Evolutionary conservation across 192 early-diverging fungal genomes (phyloP), one percentile per base, ranked within the genome.

Genomic region (Entrophospora sp.): DNA sequence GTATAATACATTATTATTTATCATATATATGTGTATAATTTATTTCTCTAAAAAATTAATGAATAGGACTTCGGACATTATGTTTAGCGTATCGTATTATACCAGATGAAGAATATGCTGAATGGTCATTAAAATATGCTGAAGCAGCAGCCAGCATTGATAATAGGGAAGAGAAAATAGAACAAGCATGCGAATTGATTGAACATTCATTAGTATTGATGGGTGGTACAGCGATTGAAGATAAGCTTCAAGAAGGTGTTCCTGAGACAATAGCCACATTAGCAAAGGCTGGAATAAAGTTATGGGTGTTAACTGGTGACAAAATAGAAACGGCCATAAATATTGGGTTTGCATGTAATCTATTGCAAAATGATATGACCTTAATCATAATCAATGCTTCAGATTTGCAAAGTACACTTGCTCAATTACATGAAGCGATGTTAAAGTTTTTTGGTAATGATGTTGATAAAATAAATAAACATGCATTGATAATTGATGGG

Each of bases 171-270:
- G 78, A 80, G 25, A 83, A 83, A 55, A 83, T 93, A 35, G 94
- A 94, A 45, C 81, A 70, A 16, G 84, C n/a, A n/a, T n/a, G n/a
- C n/a, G n/a, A n/a, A n/a, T n/a, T n/a, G n/a, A n/a, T n/a, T n/a
- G n/a, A n/a, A 71, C 77, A 72, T 28, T 77, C 84, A 2, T 66
- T 98, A 63, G 79, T 85, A 64, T 74, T 98, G 42, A 76, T 95
- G 49, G 95, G 95, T 53, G 93, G 91, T n/a, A 98, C 95, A 0
- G 95, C 95, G 94, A 98, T n/a, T n/a, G n/a, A n/a, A n/a, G n/a
- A n/a, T n/a, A n/a, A n/a, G n/a, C n/a, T n/a, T n/a, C n/a, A n/a
- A 72, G 92, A 93, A 14, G 93, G 91, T 59, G 95, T 98, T 2
- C 94, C 95, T 5, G 92, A 93, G 55, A 88, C 88, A 31, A 96